A percentile compares a stretch with the other conserved stretches of the same genome.
Evolutionary conservation across 768 basidiomycete genomes (phyloP).

Genomic region (Rhizopogon salebrosus): DNA sequence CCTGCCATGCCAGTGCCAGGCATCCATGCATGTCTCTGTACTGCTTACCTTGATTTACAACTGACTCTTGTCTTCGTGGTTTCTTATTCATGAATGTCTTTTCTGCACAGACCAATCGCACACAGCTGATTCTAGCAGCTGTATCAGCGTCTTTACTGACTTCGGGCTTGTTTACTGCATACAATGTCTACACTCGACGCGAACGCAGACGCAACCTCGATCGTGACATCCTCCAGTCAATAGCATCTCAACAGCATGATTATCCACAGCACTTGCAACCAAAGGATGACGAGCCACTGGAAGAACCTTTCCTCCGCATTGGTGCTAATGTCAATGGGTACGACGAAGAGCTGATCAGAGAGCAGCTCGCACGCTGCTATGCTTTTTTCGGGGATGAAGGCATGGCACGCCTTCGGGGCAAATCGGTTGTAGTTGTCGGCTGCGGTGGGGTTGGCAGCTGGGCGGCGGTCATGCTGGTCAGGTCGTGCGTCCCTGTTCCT

Average conservation of each 20-base stretch:
- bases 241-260: constrained; percentile 24
- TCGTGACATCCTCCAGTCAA: constrained; percentile 50
- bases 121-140: constrained; percentile 65
- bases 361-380: constrained; percentile 91
- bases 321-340: constrained; percentile 31
- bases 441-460: constrained; percentile 97
- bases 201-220: constrained; percentile 50
- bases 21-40: not conserved
- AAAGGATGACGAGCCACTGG: not conserved
- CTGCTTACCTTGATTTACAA: not conserved
- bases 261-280: not conserved
- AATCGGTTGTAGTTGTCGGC: constrained; percentile 83
- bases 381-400: constrained; percentile 89
- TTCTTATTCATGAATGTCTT: constrained; percentile 17
- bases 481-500: constrained; percentile 59
- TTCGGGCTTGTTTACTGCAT: constrained; percentile 52
- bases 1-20: too few relatives aligned
- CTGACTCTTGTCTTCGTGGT: not conserved
- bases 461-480: constrained; percentile 88
- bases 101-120: constrained; percentile 44
- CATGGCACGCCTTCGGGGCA: constrained; percentile 71
- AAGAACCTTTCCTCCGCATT: not conserved
- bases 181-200: constrained; percentile 43
- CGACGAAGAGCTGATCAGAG: constrained; percentile 77
- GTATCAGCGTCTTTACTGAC: constrained; percentile 59